These are phyloP conservation scores for Sungouiella blattae DNA, from an alignment of 805 yeast genomes.

Conservation along the genomic window DNA sequence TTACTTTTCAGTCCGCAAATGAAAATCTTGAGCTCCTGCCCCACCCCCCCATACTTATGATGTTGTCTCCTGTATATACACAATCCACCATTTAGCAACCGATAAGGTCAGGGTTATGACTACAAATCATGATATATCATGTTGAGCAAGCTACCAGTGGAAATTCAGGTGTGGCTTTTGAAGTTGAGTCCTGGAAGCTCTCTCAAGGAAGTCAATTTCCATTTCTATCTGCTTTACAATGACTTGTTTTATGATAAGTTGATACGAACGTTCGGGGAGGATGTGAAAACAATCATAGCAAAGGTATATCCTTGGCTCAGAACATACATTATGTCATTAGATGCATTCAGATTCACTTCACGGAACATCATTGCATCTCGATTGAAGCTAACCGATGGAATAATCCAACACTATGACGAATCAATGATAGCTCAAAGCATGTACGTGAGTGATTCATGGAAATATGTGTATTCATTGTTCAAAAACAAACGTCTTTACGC, in stretches of 20 bases:
- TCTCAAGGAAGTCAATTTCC: constrained; percentile 33
- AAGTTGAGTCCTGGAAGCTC: constrained; percentile 29
- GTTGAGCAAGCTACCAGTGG: constrained; percentile 35
- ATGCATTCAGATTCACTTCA: constrained; percentile 26
- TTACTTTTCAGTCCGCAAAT: too few relatives aligned
- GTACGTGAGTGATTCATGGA: constrained; percentile 54
- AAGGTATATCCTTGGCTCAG: constrained; percentile 38
- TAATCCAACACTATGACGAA: too few relatives aligned
- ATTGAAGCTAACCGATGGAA: constrained; percentile 25
- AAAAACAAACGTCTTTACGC: constrained; percentile 53
- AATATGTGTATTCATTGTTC: constrained; percentile 46
- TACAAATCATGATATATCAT: constrained; percentile 2
- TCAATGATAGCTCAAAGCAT: constrained; percentile 11
- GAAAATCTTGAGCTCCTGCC: too few relatives aligned
- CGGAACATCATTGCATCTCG: constrained; percentile 26
- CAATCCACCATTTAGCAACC: not conserved
- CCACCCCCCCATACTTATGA: too few relatives aligned
- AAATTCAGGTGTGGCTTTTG: constrained; percentile 38
- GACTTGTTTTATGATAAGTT: constrained; percentile 43
- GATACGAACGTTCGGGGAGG: constrained; percentile 34
- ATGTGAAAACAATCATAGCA: constrained; percentile 24
- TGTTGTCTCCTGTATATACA: too few relatives aligned
- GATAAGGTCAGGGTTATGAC: not conserved
- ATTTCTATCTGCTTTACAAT: constrained; percentile 49
- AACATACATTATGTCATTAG: constrained; percentile 37